A percentile compares a stretch with the other conserved stretches of the same genome.
These are phyloP conservation scores for Penicillium sp. DNA, from an alignment of 2,329 filamentous ascomycete species.

Conservation along the genomic window DNA sequence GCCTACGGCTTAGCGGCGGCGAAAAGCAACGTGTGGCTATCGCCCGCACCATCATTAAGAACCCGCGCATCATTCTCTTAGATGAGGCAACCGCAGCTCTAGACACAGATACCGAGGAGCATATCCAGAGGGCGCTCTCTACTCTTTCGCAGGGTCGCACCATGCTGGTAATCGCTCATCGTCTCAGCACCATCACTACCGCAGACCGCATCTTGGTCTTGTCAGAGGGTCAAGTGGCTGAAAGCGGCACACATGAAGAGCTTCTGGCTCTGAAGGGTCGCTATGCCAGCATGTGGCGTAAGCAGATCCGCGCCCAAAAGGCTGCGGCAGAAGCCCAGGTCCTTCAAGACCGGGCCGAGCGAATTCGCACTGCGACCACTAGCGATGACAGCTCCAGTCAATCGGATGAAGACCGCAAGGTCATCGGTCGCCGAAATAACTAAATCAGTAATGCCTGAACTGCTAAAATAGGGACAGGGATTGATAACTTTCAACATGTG, in stretches of 20 bases:
- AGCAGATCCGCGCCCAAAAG: slow-evolving; percentile 75
- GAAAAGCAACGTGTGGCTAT: slow-evolving; percentile 95
- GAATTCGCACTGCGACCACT: slow-evolving; percentile 42
- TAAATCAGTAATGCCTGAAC: slow-evolving; percentile 49
- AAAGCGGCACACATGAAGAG: slow-evolving; percentile 75
- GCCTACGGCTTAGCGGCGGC: slow-evolving; percentile 79
- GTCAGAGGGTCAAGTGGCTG: slow-evolving; percentile 71
- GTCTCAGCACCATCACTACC: slow-evolving; percentile 79
- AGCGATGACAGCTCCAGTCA: slow-evolving; percentile 50
- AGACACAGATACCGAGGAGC: slow-evolving; percentile 87
- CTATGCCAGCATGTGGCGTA: slow-evolving; percentile 85
- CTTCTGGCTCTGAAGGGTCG: slow-evolving; percentile 67
- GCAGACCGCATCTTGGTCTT: slow-evolving; percentile 83
- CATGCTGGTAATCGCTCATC: slow-evolving; percentile 91
- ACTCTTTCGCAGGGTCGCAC: slow-evolving; percentile 82
- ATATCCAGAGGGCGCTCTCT: slow-evolving; percentile 83
- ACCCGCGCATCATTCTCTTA: slow-evolving; percentile 85
- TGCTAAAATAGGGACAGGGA: slow-evolving; percentile 80
- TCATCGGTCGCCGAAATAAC: slow-evolving; percentile 16
- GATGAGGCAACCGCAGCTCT: slow-evolving; percentile 91
- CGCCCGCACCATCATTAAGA: slow-evolving; percentile 86
- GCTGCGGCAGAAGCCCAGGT: slow-evolving; percentile 61
- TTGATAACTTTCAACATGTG: slow-evolving; percentile 38
- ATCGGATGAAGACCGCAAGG: slow-evolving; percentile 47
- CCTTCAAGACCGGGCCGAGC: slow-evolving; percentile 39